These are phyloP conservation scores for Penicillium canescens DNA, from an alignment of 495 filamentous ascomycete species.

Conservation along the genomic window DNA sequence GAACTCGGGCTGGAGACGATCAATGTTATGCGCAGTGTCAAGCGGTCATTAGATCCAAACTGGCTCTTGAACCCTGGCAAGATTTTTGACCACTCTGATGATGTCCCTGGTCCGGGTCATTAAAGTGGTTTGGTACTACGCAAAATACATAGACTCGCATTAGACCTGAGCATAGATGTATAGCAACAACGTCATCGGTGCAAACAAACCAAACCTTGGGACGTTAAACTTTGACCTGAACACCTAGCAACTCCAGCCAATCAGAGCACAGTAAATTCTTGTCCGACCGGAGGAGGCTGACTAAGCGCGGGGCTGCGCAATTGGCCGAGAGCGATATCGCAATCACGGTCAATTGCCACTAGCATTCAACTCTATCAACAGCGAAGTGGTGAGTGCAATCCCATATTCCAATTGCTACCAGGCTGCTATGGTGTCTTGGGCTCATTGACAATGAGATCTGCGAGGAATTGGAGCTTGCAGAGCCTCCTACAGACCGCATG, in stretches of 20 bases:
- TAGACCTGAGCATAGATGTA: too few relatives aligned
- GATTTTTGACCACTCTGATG: conserved; percentile 62
- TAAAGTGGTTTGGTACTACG: neutral
- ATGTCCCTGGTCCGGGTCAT: conserved; percentile 2
- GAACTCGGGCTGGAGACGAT: conserved; percentile 84
- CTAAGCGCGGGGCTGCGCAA: conserved; percentile 36
- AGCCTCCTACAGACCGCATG: conserved; percentile 1
- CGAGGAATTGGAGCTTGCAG: conserved; percentile 4
- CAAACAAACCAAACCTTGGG: conserved; percentile 4
- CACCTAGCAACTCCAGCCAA: conserved; percentile 9
- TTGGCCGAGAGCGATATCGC: conserved; percentile 41
- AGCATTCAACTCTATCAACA: conserved; percentile 23
- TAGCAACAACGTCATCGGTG: neutral
- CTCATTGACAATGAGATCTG: neutral
- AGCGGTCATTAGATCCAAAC: conserved; percentile 78
- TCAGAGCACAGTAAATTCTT: conserved; percentile 8
- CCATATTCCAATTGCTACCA: neutral
- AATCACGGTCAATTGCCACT: conserved; percentile 24
- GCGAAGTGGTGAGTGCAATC: conserved; percentile 30
- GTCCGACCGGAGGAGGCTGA: conserved; percentile 23
- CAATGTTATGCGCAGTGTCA: conserved; percentile 82
- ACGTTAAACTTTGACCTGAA: neutral
- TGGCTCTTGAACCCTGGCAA: conserved; percentile 95
- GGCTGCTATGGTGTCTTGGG: neutral
- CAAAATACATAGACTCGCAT: neutral